Base-by-base conservation (phyloP, 2,329 filamentous ascomycete genomes). In the Ceratocystis smalleyi region DNA sequence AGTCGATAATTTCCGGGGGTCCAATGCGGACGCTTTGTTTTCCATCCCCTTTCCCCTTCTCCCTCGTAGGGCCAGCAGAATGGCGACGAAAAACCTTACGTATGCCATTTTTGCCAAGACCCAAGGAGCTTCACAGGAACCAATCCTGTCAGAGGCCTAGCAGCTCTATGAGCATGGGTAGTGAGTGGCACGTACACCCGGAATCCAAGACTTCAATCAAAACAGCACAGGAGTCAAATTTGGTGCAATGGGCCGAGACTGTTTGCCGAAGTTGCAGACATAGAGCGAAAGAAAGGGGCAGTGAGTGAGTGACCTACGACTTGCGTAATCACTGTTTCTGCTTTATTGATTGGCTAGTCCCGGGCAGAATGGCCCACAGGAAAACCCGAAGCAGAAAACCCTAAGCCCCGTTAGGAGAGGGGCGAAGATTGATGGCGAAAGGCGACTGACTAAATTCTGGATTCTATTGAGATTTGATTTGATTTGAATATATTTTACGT, bases 91-190 rank as follows among this genome's bases (percentile, higher is more conserved):
- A 57, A 35, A 12, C 27, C 54, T 57, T 57, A 57, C 54, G 54
- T 57, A 57, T 57, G 32, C 54, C 6, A 24, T 19, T n/a, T 57
- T 57, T 35, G 54, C 54, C 54, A 57, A 57, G 54, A n/a, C 54
- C 2, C 27, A 5, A 57, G 54, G 27, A 30, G 12, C 6, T n/a
- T 57, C 15, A 35, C 17, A 35, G 30, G 27, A n/a, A 27, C 54
- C 54, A 1, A 57, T 35, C 51, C 51, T 32, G 17, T 5, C 10
- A 27, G 12, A 27, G 22, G 8, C 19, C 17, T 22, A 5, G 19
- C 47, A 24, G 47, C 5, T 22, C 24, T 8, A 24, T 24, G 8
- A 15, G 5, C 8, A 24, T 19, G 22, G 35, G 8, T 40, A 40
- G 47, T 19, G 45, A 35, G 47, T 19, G 47, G 22, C 7, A 12